A percentile compares a stretch with the other conserved stretches of the same genome.
Conservation (phyloP, 2,329 filamentous ascomycete genomes). For the Xylariaceae sp. region DNA sequence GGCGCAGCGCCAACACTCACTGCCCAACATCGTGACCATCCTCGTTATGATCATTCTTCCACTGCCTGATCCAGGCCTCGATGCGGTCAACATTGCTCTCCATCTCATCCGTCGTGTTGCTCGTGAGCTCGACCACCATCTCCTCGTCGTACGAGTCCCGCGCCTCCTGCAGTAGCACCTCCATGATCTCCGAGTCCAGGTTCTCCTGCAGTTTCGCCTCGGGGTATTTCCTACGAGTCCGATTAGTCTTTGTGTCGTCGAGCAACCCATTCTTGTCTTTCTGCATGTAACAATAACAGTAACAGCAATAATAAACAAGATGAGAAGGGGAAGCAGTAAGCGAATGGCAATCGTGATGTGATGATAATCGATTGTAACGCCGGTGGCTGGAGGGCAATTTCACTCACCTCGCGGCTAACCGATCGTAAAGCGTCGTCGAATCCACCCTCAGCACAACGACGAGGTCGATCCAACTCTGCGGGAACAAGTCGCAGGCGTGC, state of each 20-base stretch:
- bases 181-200: conserved; percentile 96
- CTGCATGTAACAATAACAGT: too few relatives aligned
- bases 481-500: conserved; percentile 97
- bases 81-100: conserved; percentile 87
- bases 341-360: background rate
- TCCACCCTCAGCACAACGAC: conserved; percentile 88
- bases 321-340: background rate
- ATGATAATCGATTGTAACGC: too few relatives aligned
- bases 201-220: conserved; percentile 94
- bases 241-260: too few relatives aligned
- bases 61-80: conserved; percentile 77
- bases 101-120: conserved; percentile 81
- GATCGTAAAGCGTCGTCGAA: conserved; percentile 80
- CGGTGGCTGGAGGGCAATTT: too few relatives aligned
- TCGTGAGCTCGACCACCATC: conserved; percentile 86
- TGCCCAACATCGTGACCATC: conserved; percentile 1
- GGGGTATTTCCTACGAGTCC: conserved; percentile 66
- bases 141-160: conserved; percentile 82
- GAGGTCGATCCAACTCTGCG: conserved; percentile 89
- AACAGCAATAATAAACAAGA: background rate
- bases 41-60: conserved; percentile 69
- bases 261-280: too few relatives aligned
- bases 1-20: background rate
- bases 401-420: conserved; percentile 71
- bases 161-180: conserved; percentile 89